Evolutionary conservation across 2,329 filamentous ascomycete genomes (phyloP), one percentile per base, ranked within the genome.

Genomic region (Colletotrichum lentis): DNA sequence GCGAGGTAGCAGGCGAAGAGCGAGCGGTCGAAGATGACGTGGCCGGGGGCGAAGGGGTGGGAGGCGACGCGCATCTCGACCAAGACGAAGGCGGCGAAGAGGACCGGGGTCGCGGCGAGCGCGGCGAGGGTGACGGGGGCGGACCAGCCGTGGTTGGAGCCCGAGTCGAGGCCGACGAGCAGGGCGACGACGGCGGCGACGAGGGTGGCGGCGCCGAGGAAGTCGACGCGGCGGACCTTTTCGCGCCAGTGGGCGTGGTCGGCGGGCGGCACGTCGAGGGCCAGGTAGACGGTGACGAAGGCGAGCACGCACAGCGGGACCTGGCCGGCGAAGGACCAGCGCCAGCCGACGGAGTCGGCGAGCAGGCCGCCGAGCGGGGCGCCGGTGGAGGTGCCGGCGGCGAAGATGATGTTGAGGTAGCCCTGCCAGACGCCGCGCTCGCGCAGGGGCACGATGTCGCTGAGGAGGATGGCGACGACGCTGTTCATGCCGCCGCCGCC

Each of bases 341-440:
- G 82, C 91, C 91, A 94, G 41, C 91, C 90, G 59, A 94, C 84
- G 5, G 83, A 86, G 76, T 94, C 91, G 0, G 90, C 87, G n/a
- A 94, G 77, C 7, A 92, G 76, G 2, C 92, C 91, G 71, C 87
- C 92, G 0, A 95, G 71, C 0, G 91, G 90, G 5, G 89, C 91
- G 2, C 92, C 92, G 5, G 84, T 82, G 5, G 88, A 86, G 3
- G 90, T 85, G n/a, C 91, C 92, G 20, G 83, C 78, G 0, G 90
- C 90, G 73, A 86, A 93, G 56, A 93, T 83, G 70, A 94, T 85
- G 76, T 94, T 94, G 73, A 93, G 82, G 69, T 82, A 82, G 1
- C 91, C 91, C 76, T 94, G 91, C 88, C 90, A 94, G 11, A 90
- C 82, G 2, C 91, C 91, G 63, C 91, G 82, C 60, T 92, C 86